Evolutionary conservation across 1,284 basidiomycete species (phyloP).

Genomic region (Coniferiporia sulphurascens): DNA sequence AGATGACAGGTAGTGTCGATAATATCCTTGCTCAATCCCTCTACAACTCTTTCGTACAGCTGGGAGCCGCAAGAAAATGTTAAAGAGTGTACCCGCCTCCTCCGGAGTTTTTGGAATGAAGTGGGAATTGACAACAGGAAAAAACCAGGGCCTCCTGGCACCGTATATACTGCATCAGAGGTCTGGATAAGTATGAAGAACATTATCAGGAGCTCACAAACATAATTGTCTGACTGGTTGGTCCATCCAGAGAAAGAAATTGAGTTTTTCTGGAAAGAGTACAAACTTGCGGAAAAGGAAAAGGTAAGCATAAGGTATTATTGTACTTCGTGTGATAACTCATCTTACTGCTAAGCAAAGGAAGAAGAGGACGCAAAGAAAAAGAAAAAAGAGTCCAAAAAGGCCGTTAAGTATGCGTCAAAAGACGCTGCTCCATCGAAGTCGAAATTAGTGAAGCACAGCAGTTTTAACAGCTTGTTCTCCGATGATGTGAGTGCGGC

Average conservation of each 20-base stretch:
- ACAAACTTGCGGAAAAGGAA: conserved; percentile 25
- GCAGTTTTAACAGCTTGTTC: conserved; percentile 1
- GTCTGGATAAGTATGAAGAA: conserved; percentile 47
- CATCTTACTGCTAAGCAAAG: conserved; percentile 20
- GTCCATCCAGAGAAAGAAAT: conserved; percentile 34
- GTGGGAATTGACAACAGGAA: conserved; percentile 53
- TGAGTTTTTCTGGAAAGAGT: conserved; percentile 39
- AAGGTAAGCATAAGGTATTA: conserved; percentile 21
- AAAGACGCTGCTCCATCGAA: conserved; percentile 5
- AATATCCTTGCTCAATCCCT: not conserved
- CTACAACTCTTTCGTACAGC: conserved; percentile 31
- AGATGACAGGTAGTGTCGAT: conserved; percentile 39
- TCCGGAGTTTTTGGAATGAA: conserved; percentile 58
- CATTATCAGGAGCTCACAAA: not conserved
- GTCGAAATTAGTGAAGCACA: not conserved
- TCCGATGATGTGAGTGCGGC: not conserved
- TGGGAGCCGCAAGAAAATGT: conserved; percentile 65
- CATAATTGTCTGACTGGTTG: not conserved
- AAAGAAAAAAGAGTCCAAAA: not conserved
- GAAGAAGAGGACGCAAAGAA: conserved; percentile 23
- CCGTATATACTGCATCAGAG: conserved; percentile 35
- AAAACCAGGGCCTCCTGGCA: conserved; percentile 36
- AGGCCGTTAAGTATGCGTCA: not conserved
- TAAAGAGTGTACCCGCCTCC: conserved; percentile 45
- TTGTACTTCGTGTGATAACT: not conserved